phyloP scores from a whole-genome alignment of 2,329 filamentous ascomycete genomes.

The Colletotrichum melonis region DNA sequence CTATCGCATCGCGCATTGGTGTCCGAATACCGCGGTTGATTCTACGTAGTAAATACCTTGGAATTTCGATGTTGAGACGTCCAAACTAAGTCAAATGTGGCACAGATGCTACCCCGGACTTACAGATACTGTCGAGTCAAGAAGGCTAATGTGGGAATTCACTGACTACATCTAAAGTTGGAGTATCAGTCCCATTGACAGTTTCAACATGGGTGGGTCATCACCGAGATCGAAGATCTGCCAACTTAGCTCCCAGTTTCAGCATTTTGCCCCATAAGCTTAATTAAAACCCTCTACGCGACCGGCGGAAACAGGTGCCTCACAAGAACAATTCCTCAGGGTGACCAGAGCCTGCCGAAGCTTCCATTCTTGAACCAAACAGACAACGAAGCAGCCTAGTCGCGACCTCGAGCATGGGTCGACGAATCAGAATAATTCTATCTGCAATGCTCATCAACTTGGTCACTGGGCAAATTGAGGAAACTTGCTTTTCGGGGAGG shows the following conservation, averaged over 20 bases:
- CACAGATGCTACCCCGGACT: too few species aligned
- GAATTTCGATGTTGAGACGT: too few species aligned
- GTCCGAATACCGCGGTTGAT: too few species aligned
- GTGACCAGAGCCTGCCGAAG: background rate
- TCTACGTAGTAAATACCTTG: too few species aligned
- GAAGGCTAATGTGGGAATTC: too few species aligned
- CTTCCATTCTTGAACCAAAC: background rate
- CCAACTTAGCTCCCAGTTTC: background rate
- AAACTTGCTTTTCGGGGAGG: background rate
- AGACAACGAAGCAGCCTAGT: background rate
- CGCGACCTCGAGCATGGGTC: background rate
- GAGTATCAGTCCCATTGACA: too few species aligned
- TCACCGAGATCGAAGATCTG: background rate
- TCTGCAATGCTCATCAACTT: background rate
- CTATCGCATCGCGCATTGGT: too few species aligned
- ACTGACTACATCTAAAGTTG: too few species aligned
- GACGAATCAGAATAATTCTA: background rate
- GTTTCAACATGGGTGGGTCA: too few species aligned
- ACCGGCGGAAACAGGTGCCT: background rate
- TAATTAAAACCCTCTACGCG: background rate
- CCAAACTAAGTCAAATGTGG: too few species aligned
- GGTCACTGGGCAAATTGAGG: background rate
- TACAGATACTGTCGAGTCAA: too few species aligned
- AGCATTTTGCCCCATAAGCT: background rate
- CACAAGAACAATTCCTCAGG: background rate